A percentile compares a stretch with the other conserved stretches of the same genome.
Evolutionary conservation across 2,329 filamentous ascomycete species (phyloP).

Genomic region (Diaporthe sp.): DNA sequence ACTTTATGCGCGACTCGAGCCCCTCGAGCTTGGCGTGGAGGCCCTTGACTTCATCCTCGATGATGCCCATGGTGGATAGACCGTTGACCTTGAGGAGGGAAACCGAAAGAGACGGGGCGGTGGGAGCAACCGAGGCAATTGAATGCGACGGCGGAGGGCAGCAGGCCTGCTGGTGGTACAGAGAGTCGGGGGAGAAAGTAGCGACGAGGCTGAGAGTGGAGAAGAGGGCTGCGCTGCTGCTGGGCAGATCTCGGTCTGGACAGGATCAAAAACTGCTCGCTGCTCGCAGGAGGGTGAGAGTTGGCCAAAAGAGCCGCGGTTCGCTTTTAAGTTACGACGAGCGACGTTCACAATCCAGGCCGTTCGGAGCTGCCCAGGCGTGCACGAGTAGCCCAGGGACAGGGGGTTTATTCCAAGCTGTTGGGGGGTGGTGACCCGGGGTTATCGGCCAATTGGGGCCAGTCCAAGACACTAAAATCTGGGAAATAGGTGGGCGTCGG

Average conservation of each 20-base stretch:
- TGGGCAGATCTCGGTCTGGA: constrained; percentile 18
- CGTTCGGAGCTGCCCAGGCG: constrained; percentile 27
- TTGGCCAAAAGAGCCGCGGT: constrained; percentile 34
- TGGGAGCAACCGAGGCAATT: constrained; percentile 32
- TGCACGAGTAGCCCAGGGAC: constrained; percentile 19
- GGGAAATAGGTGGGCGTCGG: constrained; percentile 15
- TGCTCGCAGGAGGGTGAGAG: constrained; percentile 3
- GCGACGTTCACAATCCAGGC: constrained; percentile 19
- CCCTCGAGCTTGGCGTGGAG: constrained; percentile 86
- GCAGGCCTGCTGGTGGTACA: constrained; percentile 23
- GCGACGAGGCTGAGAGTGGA: constrained; percentile 31
- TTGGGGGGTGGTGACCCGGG: constrained; percentile 3
- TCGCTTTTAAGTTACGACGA: constrained; percentile 35
- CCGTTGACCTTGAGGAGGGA: constrained; percentile 3
- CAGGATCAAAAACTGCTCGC: neutral
- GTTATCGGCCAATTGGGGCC: constrained; percentile 16
- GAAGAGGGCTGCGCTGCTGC: constrained; percentile 26
- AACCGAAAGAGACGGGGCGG: constrained; percentile 8
- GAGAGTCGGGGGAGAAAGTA: neutral
- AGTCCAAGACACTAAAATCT: constrained; percentile 18
- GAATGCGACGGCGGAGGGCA: constrained; percentile 31
- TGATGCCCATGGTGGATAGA: constrained; percentile 79
- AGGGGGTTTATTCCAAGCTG: neutral
- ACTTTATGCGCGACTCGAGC: constrained; percentile 88
- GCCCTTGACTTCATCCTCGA: constrained; percentile 87